Conservation (phyloP, 192 early-diverging fungal genomes). For the Coemansia sp. region DNA sequence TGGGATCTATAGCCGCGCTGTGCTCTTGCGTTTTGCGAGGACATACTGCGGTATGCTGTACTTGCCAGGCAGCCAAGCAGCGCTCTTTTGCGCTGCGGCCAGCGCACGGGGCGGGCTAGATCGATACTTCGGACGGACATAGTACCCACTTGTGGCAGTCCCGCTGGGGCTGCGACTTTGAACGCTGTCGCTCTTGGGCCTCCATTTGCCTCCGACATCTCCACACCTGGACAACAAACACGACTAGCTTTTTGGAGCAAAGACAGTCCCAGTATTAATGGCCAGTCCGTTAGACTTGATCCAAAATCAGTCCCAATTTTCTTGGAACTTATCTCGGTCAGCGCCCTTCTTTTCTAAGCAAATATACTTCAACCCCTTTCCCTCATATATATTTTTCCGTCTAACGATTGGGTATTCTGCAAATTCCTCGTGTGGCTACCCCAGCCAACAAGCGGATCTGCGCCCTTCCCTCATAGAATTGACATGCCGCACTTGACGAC, state of each 20-base stretch:
- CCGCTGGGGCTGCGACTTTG: conserved; percentile 6
- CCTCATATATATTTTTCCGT: background rate
- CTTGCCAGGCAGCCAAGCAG: background rate
- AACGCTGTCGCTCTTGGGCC: conserved; percentile 31
- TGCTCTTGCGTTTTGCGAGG: conserved; percentile 17
- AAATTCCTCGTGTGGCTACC: background rate
- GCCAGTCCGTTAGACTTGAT: background rate
- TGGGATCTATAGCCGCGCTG: conserved; percentile 18
- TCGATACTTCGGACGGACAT: conserved; percentile 34
- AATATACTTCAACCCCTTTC: background rate
- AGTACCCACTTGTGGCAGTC: conserved; percentile 36
- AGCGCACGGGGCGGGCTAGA: conserved; percentile 12
- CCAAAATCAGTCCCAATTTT: background rate
- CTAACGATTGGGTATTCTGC: background rate
- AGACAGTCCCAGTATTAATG: too few relatives aligned
- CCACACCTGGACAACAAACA: background rate
- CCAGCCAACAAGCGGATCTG: background rate
- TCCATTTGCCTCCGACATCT: conserved; percentile 47
- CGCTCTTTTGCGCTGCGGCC: background rate
- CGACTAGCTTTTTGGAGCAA: too few relatives aligned
- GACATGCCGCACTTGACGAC: conserved; percentile 21
- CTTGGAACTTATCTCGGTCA: background rate
- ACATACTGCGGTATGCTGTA: conserved; percentile 16
- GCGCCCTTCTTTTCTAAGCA: background rate
- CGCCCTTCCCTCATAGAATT: background rate